A percentile compares a stretch with the other conserved stretches of the same genome.
phyloP scores from a whole-genome alignment of 495 filamentous ascomycete species.

The Oidiodendron maius region DNA sequence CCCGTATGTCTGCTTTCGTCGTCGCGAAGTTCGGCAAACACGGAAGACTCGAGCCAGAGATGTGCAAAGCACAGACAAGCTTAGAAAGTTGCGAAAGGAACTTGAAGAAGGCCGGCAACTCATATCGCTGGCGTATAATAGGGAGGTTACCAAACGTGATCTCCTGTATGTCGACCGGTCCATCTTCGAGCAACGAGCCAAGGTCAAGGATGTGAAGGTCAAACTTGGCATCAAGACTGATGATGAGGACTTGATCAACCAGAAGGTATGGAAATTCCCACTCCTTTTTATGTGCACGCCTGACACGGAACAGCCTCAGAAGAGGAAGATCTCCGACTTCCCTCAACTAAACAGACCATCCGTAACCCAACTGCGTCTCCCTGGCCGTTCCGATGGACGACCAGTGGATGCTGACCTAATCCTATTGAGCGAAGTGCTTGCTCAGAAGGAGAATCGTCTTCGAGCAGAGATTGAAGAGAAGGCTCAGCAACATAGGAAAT shows the following conservation, averaged over 20 bases:
- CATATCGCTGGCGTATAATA: conserved; percentile 65
- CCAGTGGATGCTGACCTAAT: conserved; percentile 70
- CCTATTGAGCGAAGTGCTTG: conserved; percentile 64
- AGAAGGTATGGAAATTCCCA: conserved; percentile 57
- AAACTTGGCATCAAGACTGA: conserved; percentile 85
- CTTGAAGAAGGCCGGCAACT: conserved; percentile 83
- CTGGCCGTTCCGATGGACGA: conserved; percentile 64
- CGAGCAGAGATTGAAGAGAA: conserved; percentile 72
- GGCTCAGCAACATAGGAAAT: conserved; percentile 73
- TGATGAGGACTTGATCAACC: conserved; percentile 89
- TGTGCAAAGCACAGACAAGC: conserved; percentile 88
- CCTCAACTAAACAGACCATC: conserved; percentile 48
- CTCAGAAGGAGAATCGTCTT: conserved; percentile 78
- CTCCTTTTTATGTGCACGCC: conserved; percentile 7
- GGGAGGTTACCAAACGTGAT: conserved; percentile 73
- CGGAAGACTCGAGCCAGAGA: conserved; percentile 93
- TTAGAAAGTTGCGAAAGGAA: conserved; percentile 86
- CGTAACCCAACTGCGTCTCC: conserved; percentile 56
- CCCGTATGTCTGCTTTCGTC: conserved; percentile 96
- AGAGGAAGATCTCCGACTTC: conserved; percentile 57
- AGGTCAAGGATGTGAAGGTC: conserved; percentile 80
- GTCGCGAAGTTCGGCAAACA: conserved; percentile 88
- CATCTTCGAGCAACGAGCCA: conserved; percentile 74
- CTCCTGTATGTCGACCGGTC: conserved; percentile 64
- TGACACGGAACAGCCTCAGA: conserved; percentile 48